Evolutionary conservation across 2,329 filamentous ascomycete species (phyloP), one percentile per base, ranked within the genome.

Genomic region (Fusarium fujikuroi): DNA sequence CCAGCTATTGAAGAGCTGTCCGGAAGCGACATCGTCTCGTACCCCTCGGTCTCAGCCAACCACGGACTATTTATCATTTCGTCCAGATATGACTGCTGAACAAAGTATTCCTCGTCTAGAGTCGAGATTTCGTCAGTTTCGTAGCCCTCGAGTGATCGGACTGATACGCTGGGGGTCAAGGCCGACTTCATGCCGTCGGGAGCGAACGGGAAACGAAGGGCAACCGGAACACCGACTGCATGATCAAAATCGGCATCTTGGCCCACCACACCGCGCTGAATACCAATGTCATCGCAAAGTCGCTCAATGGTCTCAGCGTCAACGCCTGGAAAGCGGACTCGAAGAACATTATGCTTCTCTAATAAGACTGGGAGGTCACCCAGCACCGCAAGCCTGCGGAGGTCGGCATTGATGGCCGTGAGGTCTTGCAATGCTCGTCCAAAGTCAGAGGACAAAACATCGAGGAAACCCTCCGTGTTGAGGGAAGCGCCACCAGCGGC

Each of bases 241-340:
- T 82, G 78, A 62, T 93, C 89, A 76, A 97, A 97, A 23, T 92
- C 91, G 37, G 82, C 71, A 73, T 98, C 96, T 83, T 98, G 92
- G 18, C 88, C 85, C 8, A 98, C 89, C 8, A 93, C 84, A 4
- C 96, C 96, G 60, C 94, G 88, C 70, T 92, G 90, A 12, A 99
- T 87, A n/a, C 92, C 93, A 16, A 97, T 87, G 80, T 99, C 96
- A 52, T 94, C 90, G 80, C 95, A 98, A 2, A 99, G 87, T 7
- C 87, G 86, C 79, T 97, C 94, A 1, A 97, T 92, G 0, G 93
- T 93, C 21, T 92, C 89, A 2, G 91, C 91, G 77, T 98, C 95
- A 70, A 96, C 95, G 7, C 96, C 96, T 0, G 95, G 95, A 78
- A 99, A 98, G 36, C 95, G 92, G 4, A 98, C 91, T 39, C 95